Conservation (phyloP, 2,329 filamentous ascomycete species). For the Sporothrix mexicana region DNA sequence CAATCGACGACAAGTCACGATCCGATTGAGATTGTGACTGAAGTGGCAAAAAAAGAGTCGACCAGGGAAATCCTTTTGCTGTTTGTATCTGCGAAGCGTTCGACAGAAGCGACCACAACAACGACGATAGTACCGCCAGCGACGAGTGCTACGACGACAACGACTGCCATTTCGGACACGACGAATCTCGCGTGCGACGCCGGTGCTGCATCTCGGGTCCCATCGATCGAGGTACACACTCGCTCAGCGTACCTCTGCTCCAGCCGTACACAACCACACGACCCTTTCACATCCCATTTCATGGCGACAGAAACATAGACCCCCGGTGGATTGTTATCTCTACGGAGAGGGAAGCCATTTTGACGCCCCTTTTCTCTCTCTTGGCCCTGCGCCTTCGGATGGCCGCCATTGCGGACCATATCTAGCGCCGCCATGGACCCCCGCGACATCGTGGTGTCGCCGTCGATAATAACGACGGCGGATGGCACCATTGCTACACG, state of each 20-base stretch:
- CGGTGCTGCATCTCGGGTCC: background rate
- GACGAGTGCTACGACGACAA: background rate
- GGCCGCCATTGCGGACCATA: conserved; percentile 41
- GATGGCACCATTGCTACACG: conserved; percentile 12
- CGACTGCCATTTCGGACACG: background rate
- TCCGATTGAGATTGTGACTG: background rate
- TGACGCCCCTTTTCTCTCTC: background rate
- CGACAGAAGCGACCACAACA: background rate
- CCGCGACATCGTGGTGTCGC: conserved; percentile 33
- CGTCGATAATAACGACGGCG: conserved; percentile 27
- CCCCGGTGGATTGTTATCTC: conserved; percentile 16
- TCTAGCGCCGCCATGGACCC: conserved; percentile 35
- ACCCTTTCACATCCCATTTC: conserved; percentile 1
- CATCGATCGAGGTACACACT: conserved; percentile 1
- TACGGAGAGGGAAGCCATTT: background rate
- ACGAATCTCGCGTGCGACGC: conserved; percentile 9
- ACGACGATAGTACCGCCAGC: background rate
- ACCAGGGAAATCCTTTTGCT: background rate
- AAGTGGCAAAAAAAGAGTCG: conserved; percentile 5
- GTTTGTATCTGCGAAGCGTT: background rate
- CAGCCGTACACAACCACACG: background rate
- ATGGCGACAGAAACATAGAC: conserved; percentile 25
- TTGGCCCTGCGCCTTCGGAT: conserved; percentile 33
- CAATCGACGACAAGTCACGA: background rate
- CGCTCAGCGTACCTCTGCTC: background rate